phyloP scores from a whole-genome alignment of 345 rosid species.

The Boechera stricta region DNA sequence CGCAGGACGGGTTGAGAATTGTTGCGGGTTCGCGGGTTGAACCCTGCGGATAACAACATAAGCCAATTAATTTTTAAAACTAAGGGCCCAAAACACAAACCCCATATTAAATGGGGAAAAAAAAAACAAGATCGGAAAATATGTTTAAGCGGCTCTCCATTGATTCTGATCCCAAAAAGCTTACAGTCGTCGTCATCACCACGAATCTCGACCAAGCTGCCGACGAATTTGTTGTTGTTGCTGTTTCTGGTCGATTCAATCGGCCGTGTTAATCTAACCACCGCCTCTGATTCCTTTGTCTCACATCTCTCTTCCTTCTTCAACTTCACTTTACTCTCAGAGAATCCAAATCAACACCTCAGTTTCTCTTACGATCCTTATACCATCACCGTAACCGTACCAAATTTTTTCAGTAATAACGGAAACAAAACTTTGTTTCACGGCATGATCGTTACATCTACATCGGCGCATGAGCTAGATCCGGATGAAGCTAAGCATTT shows the following conservation, averaged over 20 bases:
- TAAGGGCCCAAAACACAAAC: too few relatives aligned
- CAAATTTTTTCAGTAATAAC: conserved; percentile 57
- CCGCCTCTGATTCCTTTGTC: conserved; percentile 67
- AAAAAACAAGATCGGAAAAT: too few relatives aligned
- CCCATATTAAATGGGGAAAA: too few relatives aligned
- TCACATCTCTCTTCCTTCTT: conserved; percentile 70
- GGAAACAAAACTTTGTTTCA: conserved; percentile 68
- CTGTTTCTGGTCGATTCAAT: conserved; percentile 84
- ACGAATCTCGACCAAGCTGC: conserved; percentile 61
- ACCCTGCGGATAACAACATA: too few relatives aligned
- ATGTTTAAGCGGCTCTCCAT: too few relatives aligned
- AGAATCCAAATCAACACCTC: conserved; percentile 80
- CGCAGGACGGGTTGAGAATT: too few relatives aligned
- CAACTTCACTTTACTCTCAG: conserved; percentile 77
- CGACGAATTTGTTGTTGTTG: conserved; percentile 79
- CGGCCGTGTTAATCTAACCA: conserved; percentile 69
- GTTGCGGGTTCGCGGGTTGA: too few relatives aligned
- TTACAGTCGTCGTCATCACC: conserved; percentile 57
- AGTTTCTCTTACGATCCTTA: conserved; percentile 72
- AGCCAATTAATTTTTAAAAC: too few relatives aligned
- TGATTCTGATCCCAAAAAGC: not conserved
- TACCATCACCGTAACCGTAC: conserved; percentile 56
- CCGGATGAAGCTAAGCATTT: conserved; percentile 61
- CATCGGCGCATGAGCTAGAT: conserved; percentile 66
- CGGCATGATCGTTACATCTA: conserved; percentile 58